A percentile compares a stretch with the other conserved stretches of the same genome.
These are phyloP conservation scores for Passiflora organensis DNA, from an alignment of 345 rosid genomes.

Conservation along the genomic window DNA sequence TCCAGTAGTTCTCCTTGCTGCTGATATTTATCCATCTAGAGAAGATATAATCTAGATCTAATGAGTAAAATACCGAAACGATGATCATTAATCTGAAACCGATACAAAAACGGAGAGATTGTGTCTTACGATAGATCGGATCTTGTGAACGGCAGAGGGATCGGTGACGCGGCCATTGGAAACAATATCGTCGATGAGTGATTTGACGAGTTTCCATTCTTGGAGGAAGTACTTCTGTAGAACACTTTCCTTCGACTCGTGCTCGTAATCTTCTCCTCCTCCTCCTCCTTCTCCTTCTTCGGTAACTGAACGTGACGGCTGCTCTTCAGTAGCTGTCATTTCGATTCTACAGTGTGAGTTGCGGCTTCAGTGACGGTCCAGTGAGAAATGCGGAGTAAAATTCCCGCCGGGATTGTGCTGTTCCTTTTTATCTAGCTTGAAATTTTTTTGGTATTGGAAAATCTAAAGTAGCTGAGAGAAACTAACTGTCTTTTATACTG, in stretches of 20 bases:
- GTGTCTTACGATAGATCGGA: conserved; percentile 62
- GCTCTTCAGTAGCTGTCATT: not conserved
- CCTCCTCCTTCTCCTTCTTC: conserved; percentile 34
- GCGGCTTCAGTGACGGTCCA: not conserved
- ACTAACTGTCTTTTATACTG: not conserved
- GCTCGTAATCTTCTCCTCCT: conserved; percentile 84
- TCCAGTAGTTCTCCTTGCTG: conserved; percentile 85
- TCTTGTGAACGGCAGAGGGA: conserved; percentile 56
- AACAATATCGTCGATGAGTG: conserved; percentile 62
- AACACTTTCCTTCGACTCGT: conserved; percentile 60
- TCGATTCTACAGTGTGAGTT: too few species aligned
- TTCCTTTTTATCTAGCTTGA: too few species aligned
- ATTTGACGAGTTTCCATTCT: conserved; percentile 81
- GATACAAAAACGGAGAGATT: not conserved
- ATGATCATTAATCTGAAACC: too few species aligned
- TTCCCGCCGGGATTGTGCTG: conserved; percentile 12
- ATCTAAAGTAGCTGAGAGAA: not conserved
- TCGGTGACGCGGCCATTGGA: conserved; percentile 57
- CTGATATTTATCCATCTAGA: conserved; percentile 87
- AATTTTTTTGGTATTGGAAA: not conserved
- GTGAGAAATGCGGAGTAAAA: not conserved
- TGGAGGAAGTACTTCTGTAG: conserved; percentile 73
- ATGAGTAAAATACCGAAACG: not conserved
- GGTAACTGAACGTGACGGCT: conserved; percentile 12
- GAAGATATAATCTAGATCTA: not conserved